Percentiles rank a stretch among this genome's conserved stretches.
These are phyloP conservation scores for Agaricus blazei DNA, from an alignment of 768 basidiomycete species.

Conservation along the genomic window DNA sequence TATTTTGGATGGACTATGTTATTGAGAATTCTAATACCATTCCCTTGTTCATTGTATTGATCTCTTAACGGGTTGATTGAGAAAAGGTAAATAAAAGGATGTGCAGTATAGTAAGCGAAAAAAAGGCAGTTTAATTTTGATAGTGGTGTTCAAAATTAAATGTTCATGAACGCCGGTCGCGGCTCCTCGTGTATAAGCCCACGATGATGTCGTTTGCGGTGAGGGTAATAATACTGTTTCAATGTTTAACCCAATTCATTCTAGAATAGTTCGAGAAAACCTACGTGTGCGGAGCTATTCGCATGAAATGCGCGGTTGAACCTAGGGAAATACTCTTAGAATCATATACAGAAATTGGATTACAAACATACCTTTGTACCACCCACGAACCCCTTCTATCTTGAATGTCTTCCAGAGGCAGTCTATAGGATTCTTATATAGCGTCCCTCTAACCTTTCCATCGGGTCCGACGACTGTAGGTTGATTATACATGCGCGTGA, in stretches of 20 bases:
- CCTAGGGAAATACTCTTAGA: constrained; percentile 36
- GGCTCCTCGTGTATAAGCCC: constrained; percentile 53
- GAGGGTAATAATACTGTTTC: constrained; percentile 75
- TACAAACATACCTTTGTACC: constrained; percentile 77
- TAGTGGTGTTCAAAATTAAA: constrained; percentile 9
- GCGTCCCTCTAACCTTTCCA: constrained; percentile 65
- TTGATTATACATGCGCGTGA: constrained; percentile 97
- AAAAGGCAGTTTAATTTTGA: background rate
- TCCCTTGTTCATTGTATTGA: no score
- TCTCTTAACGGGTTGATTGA: no score
- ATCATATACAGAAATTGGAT: background rate
- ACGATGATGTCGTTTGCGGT: constrained; percentile 82
- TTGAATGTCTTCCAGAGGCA: constrained; percentile 96
- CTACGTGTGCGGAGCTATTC: constrained; percentile 91
- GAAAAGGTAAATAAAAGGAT: no score
- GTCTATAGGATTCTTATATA: constrained; percentile 92
- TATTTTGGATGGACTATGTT: background rate
- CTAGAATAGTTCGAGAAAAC: constrained; percentile 15
- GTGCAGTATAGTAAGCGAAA: no score
- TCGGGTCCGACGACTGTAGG: constrained; percentile 68
- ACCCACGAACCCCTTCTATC: constrained; percentile 85
- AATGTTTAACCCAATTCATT: background rate
- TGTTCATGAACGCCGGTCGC: constrained; percentile 30
- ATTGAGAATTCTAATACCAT: background rate
- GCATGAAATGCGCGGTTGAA: constrained; percentile 88